Evolutionary conservation across 2,329 filamentous ascomycete genomes (phyloP).

Genomic region (Xylariaceae sp.): DNA sequence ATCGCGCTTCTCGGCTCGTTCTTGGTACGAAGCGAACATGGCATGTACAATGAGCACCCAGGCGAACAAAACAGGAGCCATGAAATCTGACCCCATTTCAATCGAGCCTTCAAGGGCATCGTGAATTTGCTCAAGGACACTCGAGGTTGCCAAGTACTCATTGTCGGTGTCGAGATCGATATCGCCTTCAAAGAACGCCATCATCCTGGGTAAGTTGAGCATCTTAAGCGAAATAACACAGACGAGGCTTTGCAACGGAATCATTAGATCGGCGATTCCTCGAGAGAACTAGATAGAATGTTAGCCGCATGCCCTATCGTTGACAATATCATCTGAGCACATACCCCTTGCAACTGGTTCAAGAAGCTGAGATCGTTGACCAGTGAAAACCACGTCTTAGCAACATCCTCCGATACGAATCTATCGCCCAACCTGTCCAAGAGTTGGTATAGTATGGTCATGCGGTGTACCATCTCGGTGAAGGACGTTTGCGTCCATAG

Average conservation of each 20-base stretch:
- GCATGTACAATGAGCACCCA: slow-evolving; percentile 74
- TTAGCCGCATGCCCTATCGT: slow-evolving; percentile 34
- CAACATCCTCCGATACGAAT: slow-evolving; percentile 53
- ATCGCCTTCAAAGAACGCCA: slow-evolving; percentile 50
- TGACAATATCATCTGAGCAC: slow-evolving; percentile 19
- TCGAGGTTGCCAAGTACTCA: slow-evolving; percentile 63
- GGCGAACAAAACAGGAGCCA: slow-evolving; percentile 69
- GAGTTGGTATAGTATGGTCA: slow-evolving; percentile 68
- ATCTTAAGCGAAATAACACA: slow-evolving; percentile 67
- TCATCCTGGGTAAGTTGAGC: slow-evolving; percentile 58
- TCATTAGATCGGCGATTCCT: slow-evolving; percentile 42
- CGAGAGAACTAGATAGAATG: slow-evolving; percentile 28
- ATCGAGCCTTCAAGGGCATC: slow-evolving; percentile 60
- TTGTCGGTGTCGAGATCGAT: slow-evolving; percentile 39
- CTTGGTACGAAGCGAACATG: slow-evolving; percentile 59
- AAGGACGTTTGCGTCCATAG: slow-evolving; percentile 33
- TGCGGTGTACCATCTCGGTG: slow-evolving; percentile 65
- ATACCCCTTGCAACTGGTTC: slow-evolving; percentile 53
- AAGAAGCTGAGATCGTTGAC: slow-evolving; percentile 67
- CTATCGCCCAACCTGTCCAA: slow-evolving; percentile 52
- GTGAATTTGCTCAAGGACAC: slow-evolving; percentile 68
- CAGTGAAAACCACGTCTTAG: slow-evolving; percentile 70
- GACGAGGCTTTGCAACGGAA: slow-evolving; percentile 63
- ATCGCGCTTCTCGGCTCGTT: slow-evolving; percentile 56
- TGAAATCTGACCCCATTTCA: slow-evolving; percentile 51